These are phyloP conservation scores for Neofusicoccum kwambonambiense DNA, from an alignment of 2,329 filamentous ascomycete species.

Conservation along the genomic window DNA sequence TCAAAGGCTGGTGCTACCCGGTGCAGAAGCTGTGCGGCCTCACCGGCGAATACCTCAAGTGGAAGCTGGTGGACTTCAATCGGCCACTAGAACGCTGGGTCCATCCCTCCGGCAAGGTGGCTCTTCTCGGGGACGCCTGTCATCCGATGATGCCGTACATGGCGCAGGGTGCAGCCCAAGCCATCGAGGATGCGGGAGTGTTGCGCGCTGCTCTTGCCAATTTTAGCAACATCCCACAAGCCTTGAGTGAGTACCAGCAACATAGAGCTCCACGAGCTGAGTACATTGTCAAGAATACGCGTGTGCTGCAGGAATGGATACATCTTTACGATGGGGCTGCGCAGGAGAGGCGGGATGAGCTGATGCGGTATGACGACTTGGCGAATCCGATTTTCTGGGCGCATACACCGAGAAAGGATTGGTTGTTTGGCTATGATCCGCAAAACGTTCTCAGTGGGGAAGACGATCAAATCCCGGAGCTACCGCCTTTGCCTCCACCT, in stretches of 20 bases:
- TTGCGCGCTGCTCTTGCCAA: slow-evolving; percentile 41
- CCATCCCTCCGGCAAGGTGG: not conserved
- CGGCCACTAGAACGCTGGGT: not conserved
- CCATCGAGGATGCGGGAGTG: slow-evolving; percentile 49
- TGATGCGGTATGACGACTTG: slow-evolving; percentile 23
- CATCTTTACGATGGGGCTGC: slow-evolving; percentile 31
- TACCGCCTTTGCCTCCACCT: not conserved
- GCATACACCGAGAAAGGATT: slow-evolving; percentile 25
- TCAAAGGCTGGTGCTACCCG: too few relatives aligned
- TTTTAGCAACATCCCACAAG: slow-evolving; percentile 21
- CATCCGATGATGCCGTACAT: slow-evolving; percentile 17
- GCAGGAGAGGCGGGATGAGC: slow-evolving; percentile 25
- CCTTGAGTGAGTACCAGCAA: slow-evolving; percentile 21
- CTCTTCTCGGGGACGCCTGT: not conserved
- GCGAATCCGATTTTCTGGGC: slow-evolving; percentile 31
- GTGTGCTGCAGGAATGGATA: slow-evolving; percentile 32
- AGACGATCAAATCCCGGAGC: not conserved
- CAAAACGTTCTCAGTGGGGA: too few relatives aligned
- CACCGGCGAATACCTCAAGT: too few relatives aligned
- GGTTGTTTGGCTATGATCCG: slow-evolving; percentile 28
- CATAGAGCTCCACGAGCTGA: slow-evolving; percentile 24
- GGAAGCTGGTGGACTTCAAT: too few relatives aligned
- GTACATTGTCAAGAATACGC: slow-evolving; percentile 30
- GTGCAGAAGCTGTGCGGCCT: too few relatives aligned
- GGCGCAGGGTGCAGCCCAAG: slow-evolving; percentile 56